These are phyloP conservation scores for Trichophaea hybrida DNA, from an alignment of 2,329 filamentous ascomycete species.

Conservation along the genomic window DNA sequence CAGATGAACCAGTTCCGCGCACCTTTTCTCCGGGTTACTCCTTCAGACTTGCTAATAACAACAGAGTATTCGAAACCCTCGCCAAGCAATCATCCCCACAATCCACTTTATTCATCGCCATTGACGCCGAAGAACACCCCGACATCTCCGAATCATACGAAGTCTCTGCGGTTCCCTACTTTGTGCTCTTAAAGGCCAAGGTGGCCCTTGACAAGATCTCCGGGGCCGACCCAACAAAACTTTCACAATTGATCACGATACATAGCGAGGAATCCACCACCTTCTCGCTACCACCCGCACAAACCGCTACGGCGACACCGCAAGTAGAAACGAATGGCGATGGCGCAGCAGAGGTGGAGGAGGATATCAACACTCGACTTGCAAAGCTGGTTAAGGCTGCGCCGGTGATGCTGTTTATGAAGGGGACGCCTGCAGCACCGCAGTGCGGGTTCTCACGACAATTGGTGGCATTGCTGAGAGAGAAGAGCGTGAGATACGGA, in stretches of 20 bases:
- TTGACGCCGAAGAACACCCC: slow-evolving; percentile 88
- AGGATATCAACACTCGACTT: slow-evolving; percentile 71
- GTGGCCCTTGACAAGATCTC: slow-evolving; percentile 71
- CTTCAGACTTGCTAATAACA: neutral
- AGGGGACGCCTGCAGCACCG: slow-evolving; percentile 74
- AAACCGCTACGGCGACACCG: slow-evolving; percentile 25
- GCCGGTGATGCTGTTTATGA: slow-evolving; percentile 98
- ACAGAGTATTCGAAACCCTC: slow-evolving; percentile 67
- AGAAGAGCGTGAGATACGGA: slow-evolving; percentile 85
- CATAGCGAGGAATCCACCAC: slow-evolving; percentile 42
- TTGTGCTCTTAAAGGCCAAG: slow-evolving; percentile 65
- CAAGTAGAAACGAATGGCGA: slow-evolving; percentile 33
- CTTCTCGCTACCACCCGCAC: slow-evolving; percentile 27
- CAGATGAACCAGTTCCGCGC: slow-evolving; percentile 50
- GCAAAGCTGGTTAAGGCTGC: slow-evolving; percentile 82
- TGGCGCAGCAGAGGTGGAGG: slow-evolving; percentile 46
- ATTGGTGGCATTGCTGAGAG: slow-evolving; percentile 69
- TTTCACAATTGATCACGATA: slow-evolving; percentile 71
- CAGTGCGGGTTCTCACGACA: slow-evolving; percentile 91
- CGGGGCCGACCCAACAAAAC: slow-evolving; percentile 75
- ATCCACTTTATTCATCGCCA: slow-evolving; percentile 70
- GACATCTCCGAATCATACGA: slow-evolving; percentile 88
- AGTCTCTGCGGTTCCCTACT: slow-evolving; percentile 83
- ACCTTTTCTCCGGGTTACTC: neutral
- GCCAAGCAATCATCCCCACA: slow-evolving; percentile 50